Evolutionary conservation across 768 basidiomycete species (phyloP).

Genomic region (Tylopilus sp.): DNA sequence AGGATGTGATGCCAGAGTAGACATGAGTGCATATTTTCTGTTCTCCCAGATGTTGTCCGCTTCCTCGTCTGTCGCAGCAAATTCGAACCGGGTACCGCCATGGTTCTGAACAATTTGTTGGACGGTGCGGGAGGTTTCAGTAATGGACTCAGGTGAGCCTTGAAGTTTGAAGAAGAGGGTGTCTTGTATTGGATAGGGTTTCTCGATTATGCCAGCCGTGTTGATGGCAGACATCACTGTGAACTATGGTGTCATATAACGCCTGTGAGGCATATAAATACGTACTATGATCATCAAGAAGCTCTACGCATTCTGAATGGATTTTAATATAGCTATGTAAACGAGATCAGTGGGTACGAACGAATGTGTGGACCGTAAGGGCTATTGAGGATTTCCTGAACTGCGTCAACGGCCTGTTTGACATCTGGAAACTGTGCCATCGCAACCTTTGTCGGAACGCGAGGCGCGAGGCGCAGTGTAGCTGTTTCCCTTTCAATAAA

Average conservation of each 20-base stretch:
- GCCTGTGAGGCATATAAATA: not conserved
- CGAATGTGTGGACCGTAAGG: constrained; percentile 71
- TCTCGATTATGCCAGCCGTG: constrained; percentile 54
- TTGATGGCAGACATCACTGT: constrained; percentile 80
- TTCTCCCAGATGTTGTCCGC: constrained; percentile 80
- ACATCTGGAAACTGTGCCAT: constrained; percentile 86
- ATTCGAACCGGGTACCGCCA: constrained; percentile 63
- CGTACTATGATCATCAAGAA: constrained; percentile 74
- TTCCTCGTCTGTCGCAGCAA: constrained; percentile 72
- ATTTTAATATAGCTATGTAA: not conserved
- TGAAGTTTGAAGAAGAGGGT: constrained; percentile 92
- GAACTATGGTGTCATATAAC: not conserved
- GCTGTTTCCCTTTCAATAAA: constrained; percentile 39
- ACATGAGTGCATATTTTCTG: constrained; percentile 80
- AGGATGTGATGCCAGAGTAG: constrained; percentile 60
- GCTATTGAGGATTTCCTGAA: constrained; percentile 73
- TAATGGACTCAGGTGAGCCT: constrained; percentile 59
- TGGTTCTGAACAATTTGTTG: constrained; percentile 63
- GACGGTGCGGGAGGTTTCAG: constrained; percentile 56
- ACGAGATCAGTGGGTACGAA: constrained; percentile 33
- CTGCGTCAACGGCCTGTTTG: constrained; percentile 71
- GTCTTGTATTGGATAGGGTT: constrained; percentile 66
- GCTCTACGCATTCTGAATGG: constrained; percentile 76
- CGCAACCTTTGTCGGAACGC: constrained; percentile 80
- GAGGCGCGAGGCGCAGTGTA: constrained; percentile 77